phyloP scores from a whole-genome alignment of 2,329 filamentous ascomycete genomes.

The Paecilomyces niveus region DNA sequence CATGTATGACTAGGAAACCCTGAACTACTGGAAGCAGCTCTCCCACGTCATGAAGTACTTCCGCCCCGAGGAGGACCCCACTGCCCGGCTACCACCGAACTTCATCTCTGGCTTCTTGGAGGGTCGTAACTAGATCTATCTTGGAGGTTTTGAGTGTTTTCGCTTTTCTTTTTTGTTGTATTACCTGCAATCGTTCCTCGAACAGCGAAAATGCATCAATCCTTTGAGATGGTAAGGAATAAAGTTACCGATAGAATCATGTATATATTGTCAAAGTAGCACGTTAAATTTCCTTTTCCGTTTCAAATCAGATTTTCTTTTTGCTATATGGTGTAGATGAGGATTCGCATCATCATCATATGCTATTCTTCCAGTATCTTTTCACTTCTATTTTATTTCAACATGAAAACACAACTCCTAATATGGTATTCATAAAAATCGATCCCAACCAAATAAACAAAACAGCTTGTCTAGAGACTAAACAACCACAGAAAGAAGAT shows the following conservation, averaged over 20 bases:
- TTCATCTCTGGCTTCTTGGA: conserved; percentile 95
- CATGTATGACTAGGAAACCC: conserved; percentile 63
- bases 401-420: conserved; percentile 14
- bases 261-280: conserved; percentile 5
- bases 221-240: background rate
- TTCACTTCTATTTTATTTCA: background rate
- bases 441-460: conserved; percentile 3
- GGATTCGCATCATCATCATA: too few species aligned
- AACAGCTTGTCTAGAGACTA: background rate
- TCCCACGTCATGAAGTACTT: conserved; percentile 97
- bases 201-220: background rate
- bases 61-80: conserved; percentile 75
- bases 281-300: background rate
- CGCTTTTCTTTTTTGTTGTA: background rate
- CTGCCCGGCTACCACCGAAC: conserved; percentile 68
- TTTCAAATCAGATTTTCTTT: background rate
- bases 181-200: background rate
- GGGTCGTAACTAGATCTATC: conserved; percentile 47
- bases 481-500: background rate
- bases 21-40: conserved; percentile 99
- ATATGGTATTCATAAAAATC: conserved; percentile 11
- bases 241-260: background rate
- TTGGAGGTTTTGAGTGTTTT: background rate
- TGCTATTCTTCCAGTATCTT: background rate
- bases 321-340: background rate